These are phyloP conservation scores for Cynara cardunculus DNA, from an alignment of 129 eudicot species.

Conservation along the genomic window DNA sequence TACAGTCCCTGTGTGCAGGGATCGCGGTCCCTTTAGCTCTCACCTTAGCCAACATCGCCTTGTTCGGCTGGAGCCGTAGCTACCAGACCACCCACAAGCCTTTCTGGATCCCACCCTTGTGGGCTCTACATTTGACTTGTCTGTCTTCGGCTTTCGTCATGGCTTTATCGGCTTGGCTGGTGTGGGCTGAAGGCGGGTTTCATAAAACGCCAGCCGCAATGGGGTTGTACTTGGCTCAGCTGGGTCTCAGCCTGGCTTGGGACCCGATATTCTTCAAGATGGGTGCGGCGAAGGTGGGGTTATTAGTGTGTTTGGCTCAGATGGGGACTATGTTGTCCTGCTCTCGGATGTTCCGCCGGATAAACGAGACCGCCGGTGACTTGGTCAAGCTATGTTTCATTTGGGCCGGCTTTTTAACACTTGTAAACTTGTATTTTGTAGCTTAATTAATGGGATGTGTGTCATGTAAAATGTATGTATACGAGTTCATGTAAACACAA, in stretches of 20 bases:
- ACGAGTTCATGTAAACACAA: not conserved
- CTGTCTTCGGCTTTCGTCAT: conserved; percentile 37
- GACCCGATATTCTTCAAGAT: conserved; percentile 59
- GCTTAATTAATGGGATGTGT: not conserved
- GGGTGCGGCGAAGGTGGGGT: conserved; percentile 51
- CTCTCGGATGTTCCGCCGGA: conserved; percentile 34
- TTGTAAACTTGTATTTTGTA: conserved; percentile 53
- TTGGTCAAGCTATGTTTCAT: conserved; percentile 65
- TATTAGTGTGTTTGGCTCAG: conserved; percentile 53
- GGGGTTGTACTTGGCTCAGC: conserved; percentile 48
- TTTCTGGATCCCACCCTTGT: conserved; percentile 58
- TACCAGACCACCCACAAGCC: conserved; percentile 36
- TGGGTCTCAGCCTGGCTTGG: conserved; percentile 66
- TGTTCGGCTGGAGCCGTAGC: conserved; percentile 44
- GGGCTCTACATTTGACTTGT: conserved; percentile 64
- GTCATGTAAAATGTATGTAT: not conserved
- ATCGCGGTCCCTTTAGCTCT: conserved; percentile 54
- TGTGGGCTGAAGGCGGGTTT: conserved; percentile 92
- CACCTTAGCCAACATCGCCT: conserved; percentile 43
- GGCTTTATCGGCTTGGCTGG: conserved; percentile 83
- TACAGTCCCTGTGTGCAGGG: conserved; percentile 57
- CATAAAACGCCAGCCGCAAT: conserved; percentile 51
- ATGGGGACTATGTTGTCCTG: conserved; percentile 47
- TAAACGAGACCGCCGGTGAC: conserved; percentile 74
- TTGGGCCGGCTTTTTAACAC: conserved; percentile 60